A percentile compares a stretch with the other conserved stretches of the same genome.
These are phyloP conservation scores for Debaryomyces sp. DNA, from an alignment of 1,139 yeast genomes.

Conservation along the genomic window DNA sequence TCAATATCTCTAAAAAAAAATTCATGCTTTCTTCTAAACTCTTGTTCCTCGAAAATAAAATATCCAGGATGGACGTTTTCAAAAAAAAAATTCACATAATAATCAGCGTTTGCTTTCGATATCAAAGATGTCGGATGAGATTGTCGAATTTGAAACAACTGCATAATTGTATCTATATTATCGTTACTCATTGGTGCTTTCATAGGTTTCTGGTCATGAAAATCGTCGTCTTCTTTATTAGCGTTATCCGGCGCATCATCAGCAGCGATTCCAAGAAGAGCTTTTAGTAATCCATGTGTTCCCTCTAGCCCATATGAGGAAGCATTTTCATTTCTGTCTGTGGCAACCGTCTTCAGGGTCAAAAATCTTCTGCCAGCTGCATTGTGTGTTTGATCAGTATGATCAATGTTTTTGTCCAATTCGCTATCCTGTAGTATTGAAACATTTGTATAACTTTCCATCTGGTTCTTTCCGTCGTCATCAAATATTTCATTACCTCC, in stretches of 20 bases:
- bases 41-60: constrained; percentile 33
- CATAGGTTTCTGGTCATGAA: not conserved
- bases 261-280: not conserved
- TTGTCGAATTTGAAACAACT: not conserved
- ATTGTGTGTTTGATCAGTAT: no score
- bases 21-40: constrained; percentile 22
- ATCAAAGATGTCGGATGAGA: not conserved
- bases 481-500: no score
- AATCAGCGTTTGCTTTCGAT: constrained; percentile 29
- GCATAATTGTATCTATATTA: not conserved
- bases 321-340: constrained; percentile 31
- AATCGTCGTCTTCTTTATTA: not conserved
- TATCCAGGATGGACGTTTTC: constrained; percentile 41
- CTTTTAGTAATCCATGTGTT: constrained; percentile 1
- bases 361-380: no score
- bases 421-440: no score
- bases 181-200: no score
- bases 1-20: constrained; percentile 11
- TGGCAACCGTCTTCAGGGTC: no score
- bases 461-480: no score
- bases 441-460: no score
- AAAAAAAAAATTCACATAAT: constrained; percentile 35
- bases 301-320: constrained; percentile 1
- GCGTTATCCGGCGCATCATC: not conserved
- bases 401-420: no score